Evolutionary conservation across 2,329 filamentous ascomycete genomes (phyloP).

Genomic region (Mycosphaerelloides madeirae): DNA sequence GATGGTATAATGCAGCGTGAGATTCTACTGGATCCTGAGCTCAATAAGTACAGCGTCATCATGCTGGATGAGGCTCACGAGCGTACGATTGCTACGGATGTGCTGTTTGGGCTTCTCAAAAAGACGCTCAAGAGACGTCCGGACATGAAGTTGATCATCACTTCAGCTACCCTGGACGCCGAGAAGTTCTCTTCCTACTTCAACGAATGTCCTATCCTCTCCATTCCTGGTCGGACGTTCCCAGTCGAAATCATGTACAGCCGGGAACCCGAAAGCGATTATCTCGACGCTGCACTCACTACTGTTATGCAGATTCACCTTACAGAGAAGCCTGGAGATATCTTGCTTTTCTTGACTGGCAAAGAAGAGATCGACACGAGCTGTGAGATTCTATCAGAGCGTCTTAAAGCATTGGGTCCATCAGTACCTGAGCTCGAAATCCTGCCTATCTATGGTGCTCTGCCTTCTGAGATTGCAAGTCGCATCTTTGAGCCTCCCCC

Average conservation of each 20-base stretch:
- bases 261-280: slow-evolving; percentile 90
- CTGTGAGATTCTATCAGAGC: slow-evolving; percentile 86
- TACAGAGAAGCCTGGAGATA: slow-evolving; percentile 86
- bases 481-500: slow-evolving; percentile 92
- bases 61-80: slow-evolving; percentile 99
- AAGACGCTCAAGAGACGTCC: slow-evolving; percentile 81
- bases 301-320: slow-evolving; percentile 98
- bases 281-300: slow-evolving; percentile 86
- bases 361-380: slow-evolving; percentile 97
- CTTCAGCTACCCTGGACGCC: slow-evolving; percentile 90
- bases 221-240: slow-evolving; percentile 89
- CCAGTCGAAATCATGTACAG: slow-evolving; percentile 96
- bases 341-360: slow-evolving; percentile 92
- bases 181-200: slow-evolving; percentile 98
- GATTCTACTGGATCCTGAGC: slow-evolving; percentile 83
- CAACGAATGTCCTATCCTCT: slow-evolving; percentile 92
- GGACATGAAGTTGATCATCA: slow-evolving; percentile 92
- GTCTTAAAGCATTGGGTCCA: slow-evolving; percentile 92
- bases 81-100: slow-evolving; percentile 90
- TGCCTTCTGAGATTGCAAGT: slow-evolving; percentile 90
- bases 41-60: slow-evolving; percentile 88
- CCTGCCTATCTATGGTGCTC: slow-evolving; percentile 88
- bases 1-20: slow-evolving; percentile 97
- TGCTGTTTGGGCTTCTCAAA: slow-evolving; percentile 89
- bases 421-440: slow-evolving; percentile 89